A percentile compares a stretch with the other conserved stretches of the same genome.
Conservation (phyloP, 805 yeast genomes). For the Myxozyma geophila region DNA sequence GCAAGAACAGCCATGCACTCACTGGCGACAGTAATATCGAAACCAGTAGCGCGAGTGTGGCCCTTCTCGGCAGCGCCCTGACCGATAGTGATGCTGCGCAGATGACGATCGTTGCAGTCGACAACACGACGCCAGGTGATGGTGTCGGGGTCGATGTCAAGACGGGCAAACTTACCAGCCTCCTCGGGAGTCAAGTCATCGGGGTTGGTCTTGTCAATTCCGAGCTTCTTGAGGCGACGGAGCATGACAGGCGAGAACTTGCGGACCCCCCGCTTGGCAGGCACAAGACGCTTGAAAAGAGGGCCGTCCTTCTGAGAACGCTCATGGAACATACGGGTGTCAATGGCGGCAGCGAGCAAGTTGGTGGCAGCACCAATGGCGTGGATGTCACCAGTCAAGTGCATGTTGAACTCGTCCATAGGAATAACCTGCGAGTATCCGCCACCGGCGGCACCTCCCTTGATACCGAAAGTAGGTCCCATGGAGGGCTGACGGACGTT, state of each 20-base stretch:
- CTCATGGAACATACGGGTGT: constrained; percentile 96
- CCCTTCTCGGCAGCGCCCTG: constrained; percentile 94
- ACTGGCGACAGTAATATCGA: constrained; percentile 94
- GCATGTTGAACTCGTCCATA: constrained; percentile 98
- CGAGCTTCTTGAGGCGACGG: constrained; percentile 74
- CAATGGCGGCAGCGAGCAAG: constrained; percentile 93
- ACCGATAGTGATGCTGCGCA: constrained; percentile 88
- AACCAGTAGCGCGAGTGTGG: constrained; percentile 81
- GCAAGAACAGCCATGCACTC: constrained; percentile 97
- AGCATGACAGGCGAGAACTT: constrained; percentile 78
- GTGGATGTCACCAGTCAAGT: constrained; percentile 95
- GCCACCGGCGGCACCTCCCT: constrained; percentile 99
- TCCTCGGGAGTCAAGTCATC: constrained; percentile 80
- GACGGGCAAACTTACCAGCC: constrained; percentile 71
- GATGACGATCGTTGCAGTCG: constrained; percentile 89
- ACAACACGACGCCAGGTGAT: constrained; percentile 93
- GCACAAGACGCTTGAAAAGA: constrained; percentile 83
- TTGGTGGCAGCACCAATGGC: constrained; percentile 94
- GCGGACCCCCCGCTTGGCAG: constrained; percentile 79
- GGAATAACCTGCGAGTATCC: constrained; percentile 98
- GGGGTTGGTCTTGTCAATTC: constrained; percentile 81
- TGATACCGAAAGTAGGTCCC: constrained; percentile 99
- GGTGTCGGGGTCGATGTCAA: constrained; percentile 86
- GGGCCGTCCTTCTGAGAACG: constrained; percentile 79
- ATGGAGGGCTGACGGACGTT: constrained; percentile 96